These are phyloP conservation scores for Nowakowskiella sp. DNA, from an alignment of 192 early-diverging fungal genomes.

Conservation along the genomic window DNA sequence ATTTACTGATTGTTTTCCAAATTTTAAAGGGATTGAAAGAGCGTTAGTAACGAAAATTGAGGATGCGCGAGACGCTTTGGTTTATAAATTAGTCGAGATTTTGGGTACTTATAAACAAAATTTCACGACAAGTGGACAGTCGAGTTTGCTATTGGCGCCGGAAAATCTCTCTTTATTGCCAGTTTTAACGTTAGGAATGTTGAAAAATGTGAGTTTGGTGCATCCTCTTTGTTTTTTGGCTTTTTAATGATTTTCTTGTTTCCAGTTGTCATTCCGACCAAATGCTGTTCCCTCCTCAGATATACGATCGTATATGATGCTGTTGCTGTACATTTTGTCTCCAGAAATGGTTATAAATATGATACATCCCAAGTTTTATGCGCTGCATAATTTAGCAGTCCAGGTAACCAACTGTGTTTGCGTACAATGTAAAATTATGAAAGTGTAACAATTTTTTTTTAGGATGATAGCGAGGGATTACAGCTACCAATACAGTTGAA, in stretches of 20 bases:
- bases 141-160: constrained; percentile 71
- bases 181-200: constrained; percentile 64
- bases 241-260: constrained; percentile 7
- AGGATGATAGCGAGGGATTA: constrained; percentile 48
- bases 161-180: constrained; percentile 84
- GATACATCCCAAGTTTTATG: constrained; percentile 72
- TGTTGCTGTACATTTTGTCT: constrained; percentile 71
- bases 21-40: constrained; percentile 57
- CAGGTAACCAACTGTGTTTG: constrained; percentile 32
- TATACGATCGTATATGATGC: constrained; percentile 72
- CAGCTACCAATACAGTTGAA: constrained; percentile 73
- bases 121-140: constrained; percentile 66
- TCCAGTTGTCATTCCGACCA: constrained; percentile 37
- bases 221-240: not conserved
- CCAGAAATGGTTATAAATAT: constrained; percentile 65
- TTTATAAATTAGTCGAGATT: constrained; percentile 81
- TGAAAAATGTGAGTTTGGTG: constrained; percentile 69
- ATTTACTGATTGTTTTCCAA: not conserved
- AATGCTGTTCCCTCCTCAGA: constrained; percentile 60
- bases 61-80: constrained; percentile 87
- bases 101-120: constrained; percentile 79
- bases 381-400: constrained; percentile 68
- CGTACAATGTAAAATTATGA: no score
- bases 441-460: constrained; percentile 41
- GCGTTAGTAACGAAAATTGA: constrained; percentile 78